Evolutionary conservation across 2,329 filamentous ascomycete species (phyloP), one percentile per base, ranked within the genome.

Genomic region (Trichoderma sp.): DNA sequence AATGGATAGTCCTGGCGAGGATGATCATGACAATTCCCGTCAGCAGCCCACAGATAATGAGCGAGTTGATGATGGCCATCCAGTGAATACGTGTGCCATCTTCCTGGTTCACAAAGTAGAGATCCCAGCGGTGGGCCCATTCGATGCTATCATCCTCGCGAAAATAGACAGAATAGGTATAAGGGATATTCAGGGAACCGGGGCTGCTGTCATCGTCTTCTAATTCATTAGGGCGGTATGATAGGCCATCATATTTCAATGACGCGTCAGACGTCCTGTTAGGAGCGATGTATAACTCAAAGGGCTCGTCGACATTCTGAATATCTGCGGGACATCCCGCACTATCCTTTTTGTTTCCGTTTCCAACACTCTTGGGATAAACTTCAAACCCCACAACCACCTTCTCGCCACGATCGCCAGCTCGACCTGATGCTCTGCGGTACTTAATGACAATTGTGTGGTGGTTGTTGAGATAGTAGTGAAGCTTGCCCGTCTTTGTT

Each of bases 141-240:
- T 96, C 93, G 65, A 97, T 85, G 24, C 87, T 89, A 56, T 91
- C 88, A 73, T 97, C 93, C 79, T 97, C 92, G 66, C 93, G 90
- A 83, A 94, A 97, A 81, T 96, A 97, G 15, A 97, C 92, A 3
- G 93, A 95, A 82, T 97, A 97, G 0, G 93, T 93, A 81, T 95
- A 97, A 0, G 94, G 93, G 66, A 97, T 91, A 2, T 87, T 90
- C 64, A 96, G 81, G 2, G 85, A 93, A 15, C 89, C 88, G 30
- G 87, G 87, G 72, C 92, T 90, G 56, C 91, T 88, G 28, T 87
- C 88, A 30, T 87, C 88, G 56, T 85, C 83, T 71, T 88, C 83
- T 0, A 53, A 26, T 28, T 47, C 60, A 9, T 66, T 63, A 2
- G 86, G 87, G 32, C 88, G 81, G 78, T 91, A 90, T 1, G 89